These are phyloP conservation scores for Ormosia semicastrata DNA, from an alignment of 306 rosid species.

Conservation along the genomic window DNA sequence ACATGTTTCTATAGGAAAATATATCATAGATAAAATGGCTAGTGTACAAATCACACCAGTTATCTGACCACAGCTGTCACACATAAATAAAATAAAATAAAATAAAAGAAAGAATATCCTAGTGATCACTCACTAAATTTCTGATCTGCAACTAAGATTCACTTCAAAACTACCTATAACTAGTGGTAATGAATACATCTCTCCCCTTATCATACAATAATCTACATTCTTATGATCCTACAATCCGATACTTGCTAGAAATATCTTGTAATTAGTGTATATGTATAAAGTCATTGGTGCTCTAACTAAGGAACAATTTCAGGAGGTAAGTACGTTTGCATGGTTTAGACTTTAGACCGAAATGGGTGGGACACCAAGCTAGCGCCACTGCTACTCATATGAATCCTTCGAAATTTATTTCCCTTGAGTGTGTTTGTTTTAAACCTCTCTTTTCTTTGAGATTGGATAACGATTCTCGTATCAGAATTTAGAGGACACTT, in stretches of 20 bases:
- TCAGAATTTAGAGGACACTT: too few species aligned
- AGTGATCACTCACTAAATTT: not conserved
- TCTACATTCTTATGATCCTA: not conserved
- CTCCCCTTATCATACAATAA: not conserved
- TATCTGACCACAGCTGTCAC: not conserved
- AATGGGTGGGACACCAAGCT: too few species aligned
- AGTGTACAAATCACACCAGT: not conserved
- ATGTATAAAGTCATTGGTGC: not conserved
- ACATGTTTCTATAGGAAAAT: not conserved
- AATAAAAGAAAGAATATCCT: not conserved
- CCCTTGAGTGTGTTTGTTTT: too few species aligned
- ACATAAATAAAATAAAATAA: not conserved
- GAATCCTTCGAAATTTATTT: too few species aligned
- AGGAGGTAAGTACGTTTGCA: not conserved
- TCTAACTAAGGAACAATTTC: not conserved
- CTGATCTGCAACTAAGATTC: not conserved
- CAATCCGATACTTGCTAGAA: not conserved
- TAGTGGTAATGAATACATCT: not conserved
- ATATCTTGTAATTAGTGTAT: not conserved
- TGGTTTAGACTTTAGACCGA: too few species aligned
- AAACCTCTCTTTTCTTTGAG: too few species aligned
- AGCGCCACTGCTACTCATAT: too few species aligned
- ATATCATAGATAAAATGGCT: not conserved
- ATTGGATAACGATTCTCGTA: too few species aligned
- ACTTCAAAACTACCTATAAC: not conserved